Evolutionary conservation across 441 rosid genomes (phyloP), one percentile per base, ranked within the genome.

Genomic region (Euphorbia celastroides): DNA sequence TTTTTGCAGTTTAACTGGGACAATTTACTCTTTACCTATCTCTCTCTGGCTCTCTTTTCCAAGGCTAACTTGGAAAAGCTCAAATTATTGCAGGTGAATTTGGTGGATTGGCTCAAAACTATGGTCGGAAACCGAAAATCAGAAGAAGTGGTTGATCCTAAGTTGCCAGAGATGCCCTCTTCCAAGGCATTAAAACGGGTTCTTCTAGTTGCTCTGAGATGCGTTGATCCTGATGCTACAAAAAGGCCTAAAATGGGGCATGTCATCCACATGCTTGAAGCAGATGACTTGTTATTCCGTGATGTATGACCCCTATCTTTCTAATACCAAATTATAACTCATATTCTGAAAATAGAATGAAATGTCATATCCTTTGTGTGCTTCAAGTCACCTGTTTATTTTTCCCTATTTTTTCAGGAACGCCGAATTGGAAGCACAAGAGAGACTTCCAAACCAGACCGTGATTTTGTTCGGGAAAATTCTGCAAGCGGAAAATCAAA

Each of bases 171-270:
- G 63, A 79, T 85, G 85, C 97, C 96, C 68, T 78, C 93, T 57
- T 84, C 98, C 28, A 93, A 93, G 70, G 98, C 95, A 30, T 86
- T 93, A 58, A 91, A 93, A 77, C 93, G 98, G 17, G 81, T 78
- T 60, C 76, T 93, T 57, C 79, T 93, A 59, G 97, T 93, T 25
- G 97, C 98, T 68, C 83, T 90, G 59, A 82, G 90, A 69, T 93
- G 98, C 63, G 97, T 93, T 36, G 98, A 93, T 74, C 97, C 98
- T 31, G 98, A 90, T 70, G 98, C 96, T 20, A 86, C 93, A 60
- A 93, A 89, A 81, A 89, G 98, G 75, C 98, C 98, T 48, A 93
- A 89, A 81, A 89, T 93, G 97, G 97, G 96, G 62, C 88, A 93
- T 60, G 84, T 93, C 48, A 86, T 93, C 74, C 98, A 93, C 84